Conservation (phyloP, 306 rosid genomes). For the Gynostemma pentaphyllum region DNA sequence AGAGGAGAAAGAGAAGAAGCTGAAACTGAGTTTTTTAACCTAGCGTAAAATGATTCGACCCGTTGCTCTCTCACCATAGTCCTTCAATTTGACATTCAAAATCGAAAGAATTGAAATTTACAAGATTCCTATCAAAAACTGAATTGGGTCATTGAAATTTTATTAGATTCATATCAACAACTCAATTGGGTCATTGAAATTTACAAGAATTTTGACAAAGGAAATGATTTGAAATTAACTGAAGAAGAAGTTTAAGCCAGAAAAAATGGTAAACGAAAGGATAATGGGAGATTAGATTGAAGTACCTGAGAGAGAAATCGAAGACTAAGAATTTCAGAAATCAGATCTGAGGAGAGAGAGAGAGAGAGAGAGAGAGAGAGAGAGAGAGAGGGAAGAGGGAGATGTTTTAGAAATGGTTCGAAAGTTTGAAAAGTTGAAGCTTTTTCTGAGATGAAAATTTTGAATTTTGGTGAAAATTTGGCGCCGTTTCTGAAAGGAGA, state of each 20-base stretch:
- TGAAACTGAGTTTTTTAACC: slow-evolving; percentile 38
- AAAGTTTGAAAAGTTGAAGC: too few species aligned
- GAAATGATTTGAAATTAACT: background rate
- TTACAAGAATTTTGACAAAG: background rate
- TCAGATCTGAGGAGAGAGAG: too few species aligned
- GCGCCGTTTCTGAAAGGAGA: too few species aligned
- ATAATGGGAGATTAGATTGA: background rate
- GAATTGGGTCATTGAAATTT: background rate
- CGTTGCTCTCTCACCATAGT: slow-evolving; percentile 61
- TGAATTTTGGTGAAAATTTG: too few species aligned
- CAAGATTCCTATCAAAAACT: background rate
- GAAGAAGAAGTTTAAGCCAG: background rate
- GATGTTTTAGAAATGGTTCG: too few species aligned
- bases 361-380: too few species aligned
- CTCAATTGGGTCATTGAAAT: background rate
- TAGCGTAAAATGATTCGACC: slow-evolving; percentile 58
- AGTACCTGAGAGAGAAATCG: slow-evolving; percentile 21
- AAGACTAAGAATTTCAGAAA: too few species aligned
- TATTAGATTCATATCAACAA: too few species aligned
- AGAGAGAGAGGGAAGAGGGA: too few species aligned
- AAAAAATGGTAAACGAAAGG: background rate
- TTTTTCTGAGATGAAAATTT: too few species aligned
- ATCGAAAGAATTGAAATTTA: background rate
- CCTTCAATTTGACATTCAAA: slow-evolving; percentile 19
- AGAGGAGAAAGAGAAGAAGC: slow-evolving; percentile 50